Base-by-base conservation (phyloP, 2,329 filamentous ascomycete genomes). In the Calonectria hawksworthii region DNA sequence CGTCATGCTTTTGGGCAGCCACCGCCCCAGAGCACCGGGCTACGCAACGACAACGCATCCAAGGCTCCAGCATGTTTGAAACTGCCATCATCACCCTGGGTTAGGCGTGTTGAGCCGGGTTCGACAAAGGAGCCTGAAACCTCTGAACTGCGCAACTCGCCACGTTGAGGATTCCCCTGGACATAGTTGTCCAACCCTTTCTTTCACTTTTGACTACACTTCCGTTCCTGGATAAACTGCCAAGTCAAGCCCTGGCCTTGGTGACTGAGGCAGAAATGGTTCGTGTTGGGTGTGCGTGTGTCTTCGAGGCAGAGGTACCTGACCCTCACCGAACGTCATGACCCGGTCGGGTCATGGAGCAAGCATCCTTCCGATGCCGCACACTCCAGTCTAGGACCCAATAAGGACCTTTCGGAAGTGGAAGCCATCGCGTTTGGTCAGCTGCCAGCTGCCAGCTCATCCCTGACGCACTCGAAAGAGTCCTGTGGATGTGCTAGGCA, bases 401-500 rank as follows among this genome's bases (percentile, higher is more conserved):
- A 78, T 76, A 68, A 69, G 61, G 67, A 61, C 34, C 56, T 59
- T 52, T 61, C 38, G 38, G 56, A 75, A 59, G 75, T 66, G 75
- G 50, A 75, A 64, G 70, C 28, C 56, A 72, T 76, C 66, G 54
- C 75, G 56, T 66, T 74, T 28, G 70, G 54, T 50, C 52, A 68
- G 73, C 56, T 50, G 70, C 26, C 70, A 68, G 26, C 56, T 52
- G 77, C 76, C 72, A 75, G 38, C 74, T 73, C 76, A 77, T 71
- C 65, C 64, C 72, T 78, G 66, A 76, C 65, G 70, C 77, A 77
- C 56, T 52, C 52, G 30, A 30, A 36, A 28, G 32, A 75, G 73
- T 70, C 66, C 70, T 73, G 47, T 26, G 38, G 67, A 68, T 70
- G 66, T 70, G 54, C 74, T 70, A 68, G 74, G 73, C 80, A 80